Base-by-base conservation (phyloP, 2,329 filamentous ascomycete species). In the Pseudogymnoascus sp. region DNA sequence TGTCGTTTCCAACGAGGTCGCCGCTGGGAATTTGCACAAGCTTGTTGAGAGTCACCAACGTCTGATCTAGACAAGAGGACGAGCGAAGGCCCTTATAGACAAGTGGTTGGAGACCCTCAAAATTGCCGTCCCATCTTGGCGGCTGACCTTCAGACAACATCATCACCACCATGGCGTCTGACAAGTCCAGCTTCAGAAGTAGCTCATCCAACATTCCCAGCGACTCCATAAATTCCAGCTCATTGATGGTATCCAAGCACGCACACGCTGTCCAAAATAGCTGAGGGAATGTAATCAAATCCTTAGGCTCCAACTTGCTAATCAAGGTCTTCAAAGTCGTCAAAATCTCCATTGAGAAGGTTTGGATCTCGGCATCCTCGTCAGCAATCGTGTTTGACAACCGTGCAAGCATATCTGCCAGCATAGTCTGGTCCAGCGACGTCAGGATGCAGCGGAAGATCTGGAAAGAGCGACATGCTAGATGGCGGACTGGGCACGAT, bases 251-350 rank as follows among this genome's bases (percentile, higher is more conserved):
- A 71, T 97, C 92, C 19, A 99, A 78, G 72, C 94, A 99, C 9
- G 94, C 94, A 70, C 92, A 97, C 0, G 91, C 96, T 0, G 93
- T 96, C 95, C 95, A 99, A 75, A 99, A 97, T 0, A 99, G 79
- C 70, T 97, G 93, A 1, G 94, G 94, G 67, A 96, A 97, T n/a
- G 87, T 86, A 58, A 96, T 76, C 1, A 99, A 80, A 72, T 92
- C 89, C 38, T 89, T 84, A 0, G 89, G 82, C 19, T 92, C 87
- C 28, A 97, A 78, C 62, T 93, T 94, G 67, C 86, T 84, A 63
- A 99, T 96, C 49, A 99, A 88, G 0, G 92, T 92, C 71, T 95
- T 92, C 60, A 99, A 75, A 0, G 95, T 99, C 0, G 92, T 97
- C 61, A 99, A 76, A 63, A 99, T 97, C 72, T 99, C 95, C 88